Evolutionary conservation across 2,329 filamentous ascomycete species (phyloP).

Genomic region (Trichocomaceae sp.): DNA sequence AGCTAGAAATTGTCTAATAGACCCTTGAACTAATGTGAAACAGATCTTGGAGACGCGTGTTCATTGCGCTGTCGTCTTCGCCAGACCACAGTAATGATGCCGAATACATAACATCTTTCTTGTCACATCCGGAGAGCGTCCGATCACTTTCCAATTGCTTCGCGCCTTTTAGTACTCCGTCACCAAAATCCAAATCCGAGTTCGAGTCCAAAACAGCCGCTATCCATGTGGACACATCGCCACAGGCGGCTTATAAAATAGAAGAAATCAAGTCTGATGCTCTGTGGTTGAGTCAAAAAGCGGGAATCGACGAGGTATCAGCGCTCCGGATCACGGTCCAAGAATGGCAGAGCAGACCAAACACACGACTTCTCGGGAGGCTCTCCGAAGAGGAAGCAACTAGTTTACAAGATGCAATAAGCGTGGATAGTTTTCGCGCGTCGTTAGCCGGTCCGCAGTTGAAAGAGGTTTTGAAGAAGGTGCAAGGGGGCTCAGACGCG

Average conservation of each 20-base stretch:
- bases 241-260: slow-evolving; percentile 63
- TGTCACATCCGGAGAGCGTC: slow-evolving; percentile 63
- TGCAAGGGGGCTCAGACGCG: slow-evolving; percentile 27
- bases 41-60: slow-evolving; percentile 57
- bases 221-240: slow-evolving; percentile 69
- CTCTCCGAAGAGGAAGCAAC: slow-evolving; percentile 72
- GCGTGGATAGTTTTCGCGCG: slow-evolving; percentile 55
- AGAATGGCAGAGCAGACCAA: slow-evolving; percentile 76
- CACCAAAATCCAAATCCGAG: slow-evolving; percentile 57
- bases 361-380: slow-evolving; percentile 62
- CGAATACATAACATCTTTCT: slow-evolving; percentile 59
- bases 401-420: slow-evolving; percentile 68
- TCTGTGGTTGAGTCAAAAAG: slow-evolving; percentile 74
- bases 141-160: slow-evolving; percentile 63
- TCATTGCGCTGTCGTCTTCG: slow-evolving; percentile 42
- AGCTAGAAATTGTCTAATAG: slow-evolving; percentile 2
- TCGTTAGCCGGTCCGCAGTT: slow-evolving; percentile 44
- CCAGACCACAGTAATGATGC: slow-evolving; percentile 43
- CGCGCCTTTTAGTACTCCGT: slow-evolving; percentile 59
- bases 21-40: slow-evolving; percentile 19
- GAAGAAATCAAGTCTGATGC: slow-evolving; percentile 77
- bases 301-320: slow-evolving; percentile 70
- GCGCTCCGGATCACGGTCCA: slow-evolving; percentile 73
- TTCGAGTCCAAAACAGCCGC: slow-evolving; percentile 83
- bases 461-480: slow-evolving; percentile 29